Evolutionary conservation across 2,329 filamentous ascomycete species (phyloP), one percentile per base, ranked within the genome.

Genomic region (Davidsoniella eucalypti): DNA sequence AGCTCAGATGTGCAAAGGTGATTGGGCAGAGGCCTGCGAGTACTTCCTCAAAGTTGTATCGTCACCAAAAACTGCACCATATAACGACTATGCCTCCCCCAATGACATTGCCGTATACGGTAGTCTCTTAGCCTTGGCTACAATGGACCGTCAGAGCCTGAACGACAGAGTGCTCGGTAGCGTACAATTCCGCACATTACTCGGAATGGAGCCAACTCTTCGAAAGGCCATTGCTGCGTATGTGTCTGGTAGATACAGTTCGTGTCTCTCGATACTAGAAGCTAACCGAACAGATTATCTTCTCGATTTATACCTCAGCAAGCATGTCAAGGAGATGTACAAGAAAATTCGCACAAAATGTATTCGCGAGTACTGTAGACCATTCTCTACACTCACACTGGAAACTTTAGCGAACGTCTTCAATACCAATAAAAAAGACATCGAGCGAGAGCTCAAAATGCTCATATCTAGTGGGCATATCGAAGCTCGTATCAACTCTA

Each of bases 61-160:
- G 4, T 87, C 90, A 0, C 55, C 57, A 8, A 53, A 59, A 61
- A 78, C 58, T 64, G 64, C 53, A 64, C 73, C 59, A 70, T 84
- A 83, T 62, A 83, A 78, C 54, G 76, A 84, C 47, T 72, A 94
- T 23, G 71, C 86, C 43, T 87, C 80, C 25, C 75, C 81, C 5
- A 95, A 95, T 60, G 92, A 98, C 58, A 70, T 98, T 18, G 90
- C 92, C 17, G 76, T 92, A 7, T 98, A 96, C 58, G 92, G 90
- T 45, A 88, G 86, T 4, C 76, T 98, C 21, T 82, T 90, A 56
- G 86, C 92, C 5, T 75, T 98, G 21, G 90, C 90, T 23, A 87
- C 86, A 2, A 93, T 96, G 84, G 75, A 84, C 53, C 78, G 92
- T 44, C 69, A 72, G 6, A 79, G 86, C 54, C 71, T 98, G 18